A percentile compares a stretch with the other conserved stretches of the same genome.
Conservation (phyloP, 345 rosid species). For the Eucalyptus sp. region DNA sequence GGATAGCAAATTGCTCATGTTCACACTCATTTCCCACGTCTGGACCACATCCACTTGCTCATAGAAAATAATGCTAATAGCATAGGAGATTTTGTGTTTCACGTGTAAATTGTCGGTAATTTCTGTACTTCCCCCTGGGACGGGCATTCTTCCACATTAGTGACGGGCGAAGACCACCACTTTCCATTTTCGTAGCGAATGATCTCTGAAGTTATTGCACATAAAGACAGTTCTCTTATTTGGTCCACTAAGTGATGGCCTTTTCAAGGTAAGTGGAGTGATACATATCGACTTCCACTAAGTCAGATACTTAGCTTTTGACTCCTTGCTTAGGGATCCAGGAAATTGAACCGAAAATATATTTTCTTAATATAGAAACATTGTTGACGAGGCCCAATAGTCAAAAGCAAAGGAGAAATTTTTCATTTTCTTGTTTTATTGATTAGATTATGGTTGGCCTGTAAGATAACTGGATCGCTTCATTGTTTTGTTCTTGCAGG, state of each 20-base stretch:
- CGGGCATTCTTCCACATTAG: neutral
- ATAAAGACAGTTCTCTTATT: neutral
- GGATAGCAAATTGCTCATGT: neutral
- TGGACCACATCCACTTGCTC: neutral
- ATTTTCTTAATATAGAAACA: neutral
- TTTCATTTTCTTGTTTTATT: neutral
- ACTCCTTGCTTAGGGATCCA: neutral
- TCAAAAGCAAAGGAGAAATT: neutral
- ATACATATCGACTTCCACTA: neutral
- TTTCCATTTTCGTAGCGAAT: neutral
- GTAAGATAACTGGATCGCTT: neutral
- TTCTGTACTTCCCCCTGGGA: neutral
- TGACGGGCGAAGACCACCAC: neutral
- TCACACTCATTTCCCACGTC: neutral
- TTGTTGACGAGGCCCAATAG: neutral
- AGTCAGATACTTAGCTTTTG: neutral
- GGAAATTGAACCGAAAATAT: neutral
- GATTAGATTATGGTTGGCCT: neutral
- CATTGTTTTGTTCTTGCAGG: slow-evolving; percentile 15
- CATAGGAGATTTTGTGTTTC: neutral
- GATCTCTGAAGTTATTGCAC: neutral
- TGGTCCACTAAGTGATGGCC: neutral
- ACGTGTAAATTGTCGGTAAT: neutral
- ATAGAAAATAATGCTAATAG: neutral
- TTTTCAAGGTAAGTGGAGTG: neutral